Conservation (phyloP, 177 flowering plant genomes). For the Telopea speciosissima region DNA sequence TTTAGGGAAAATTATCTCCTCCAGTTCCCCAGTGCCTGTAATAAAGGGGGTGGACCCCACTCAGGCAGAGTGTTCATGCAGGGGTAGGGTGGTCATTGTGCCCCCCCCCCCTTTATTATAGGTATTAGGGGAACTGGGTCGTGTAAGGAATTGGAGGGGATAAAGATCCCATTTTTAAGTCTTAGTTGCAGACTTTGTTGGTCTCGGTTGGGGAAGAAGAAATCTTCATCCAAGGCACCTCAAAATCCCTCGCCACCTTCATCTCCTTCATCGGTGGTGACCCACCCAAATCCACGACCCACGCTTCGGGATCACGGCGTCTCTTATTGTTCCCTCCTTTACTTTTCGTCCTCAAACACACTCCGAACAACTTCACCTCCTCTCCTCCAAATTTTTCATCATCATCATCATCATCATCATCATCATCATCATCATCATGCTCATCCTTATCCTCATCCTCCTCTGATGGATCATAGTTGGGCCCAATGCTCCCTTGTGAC, state of each 20-base stretch:
- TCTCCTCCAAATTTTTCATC: conserved; percentile 9
- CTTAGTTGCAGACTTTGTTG: conserved; percentile 21
- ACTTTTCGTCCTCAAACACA: conserved; percentile 40
- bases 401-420: conserved; percentile 13
- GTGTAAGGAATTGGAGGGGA: no score
- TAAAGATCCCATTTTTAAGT: no score
- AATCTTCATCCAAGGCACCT: conserved; percentile 36
- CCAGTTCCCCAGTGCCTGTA: no score
- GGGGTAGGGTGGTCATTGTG: no score
- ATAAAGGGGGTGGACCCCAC: no score
- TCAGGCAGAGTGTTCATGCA: no score
- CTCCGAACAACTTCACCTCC: conserved; percentile 71
- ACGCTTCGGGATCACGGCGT: conserved; percentile 21
- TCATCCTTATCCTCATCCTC: conserved; percentile 4
- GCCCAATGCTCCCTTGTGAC: conserved; percentile 26
- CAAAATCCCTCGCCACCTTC: conserved; percentile 25
- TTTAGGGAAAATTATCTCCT: no score
- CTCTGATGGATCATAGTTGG: conserved; percentile 11
- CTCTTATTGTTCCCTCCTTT: conserved; percentile 21
- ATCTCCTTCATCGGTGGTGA: conserved; percentile 24
- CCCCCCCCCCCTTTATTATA: no score
- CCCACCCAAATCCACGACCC: conserved; percentile 12
- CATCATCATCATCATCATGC: conserved; percentile 16
- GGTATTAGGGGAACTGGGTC: no score
- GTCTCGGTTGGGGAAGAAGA: conserved; percentile 9